These are phyloP conservation scores for Achaetomium macrosporum DNA, from an alignment of 2,329 filamentous ascomycete genomes.

Conservation along the genomic window DNA sequence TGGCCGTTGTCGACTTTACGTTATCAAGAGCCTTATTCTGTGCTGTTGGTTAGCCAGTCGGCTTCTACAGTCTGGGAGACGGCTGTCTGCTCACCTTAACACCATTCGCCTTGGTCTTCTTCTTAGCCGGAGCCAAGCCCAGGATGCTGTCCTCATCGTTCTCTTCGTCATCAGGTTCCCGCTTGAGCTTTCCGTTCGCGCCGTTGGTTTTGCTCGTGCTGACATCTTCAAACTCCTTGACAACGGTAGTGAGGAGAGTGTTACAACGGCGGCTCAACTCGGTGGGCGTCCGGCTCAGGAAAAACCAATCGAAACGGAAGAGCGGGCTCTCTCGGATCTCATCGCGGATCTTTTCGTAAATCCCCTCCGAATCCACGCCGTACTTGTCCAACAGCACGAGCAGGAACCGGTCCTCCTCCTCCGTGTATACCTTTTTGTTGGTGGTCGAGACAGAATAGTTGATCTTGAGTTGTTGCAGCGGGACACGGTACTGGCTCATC, in stretches of 20 bases:
- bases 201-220: slow-evolving; percentile 43
- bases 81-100: slow-evolving; percentile 65
- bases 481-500: slow-evolving; percentile 93
- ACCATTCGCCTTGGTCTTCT: slow-evolving; percentile 77
- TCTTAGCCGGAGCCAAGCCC: slow-evolving; percentile 80
- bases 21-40: slow-evolving; percentile 93
- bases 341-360: slow-evolving; percentile 94
- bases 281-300: slow-evolving; percentile 86
- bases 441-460: slow-evolving; percentile 98
- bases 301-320: slow-evolving; percentile 99
- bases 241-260: slow-evolving; percentile 88
- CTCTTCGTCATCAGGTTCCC: slow-evolving; percentile 71
- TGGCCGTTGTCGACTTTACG: slow-evolving; percentile 64
- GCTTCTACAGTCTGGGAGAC: slow-evolving; percentile 8
- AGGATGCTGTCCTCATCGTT: slow-evolving; percentile 78
- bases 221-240: slow-evolving; percentile 82
- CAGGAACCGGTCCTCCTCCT: slow-evolving; percentile 94
- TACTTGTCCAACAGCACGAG: slow-evolving; percentile 89
- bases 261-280: slow-evolving; percentile 91
- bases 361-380: slow-evolving; percentile 81
- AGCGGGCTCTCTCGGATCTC: slow-evolving; percentile 91
- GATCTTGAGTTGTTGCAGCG: slow-evolving; percentile 94
- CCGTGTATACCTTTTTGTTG: slow-evolving; percentile 99
- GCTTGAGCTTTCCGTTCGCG: slow-evolving; percentile 63
- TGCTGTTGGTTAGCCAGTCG: slow-evolving; percentile 8